These are phyloP conservation scores for Tetrapisispora pingtungensis DNA, from an alignment of 805 yeast species.

Conservation along the genomic window DNA sequence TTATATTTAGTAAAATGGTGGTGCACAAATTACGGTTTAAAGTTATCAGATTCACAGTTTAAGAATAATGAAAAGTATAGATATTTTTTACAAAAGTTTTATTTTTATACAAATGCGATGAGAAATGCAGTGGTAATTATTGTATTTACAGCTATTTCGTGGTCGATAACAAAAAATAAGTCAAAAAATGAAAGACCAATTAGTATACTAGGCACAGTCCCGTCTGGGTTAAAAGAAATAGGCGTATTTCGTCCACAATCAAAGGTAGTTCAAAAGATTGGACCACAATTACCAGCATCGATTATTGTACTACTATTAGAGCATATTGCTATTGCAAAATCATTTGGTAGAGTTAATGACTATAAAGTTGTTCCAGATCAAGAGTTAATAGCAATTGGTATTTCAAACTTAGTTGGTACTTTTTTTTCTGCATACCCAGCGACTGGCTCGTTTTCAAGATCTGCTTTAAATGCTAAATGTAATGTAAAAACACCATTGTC, in stretches of 20 bases:
- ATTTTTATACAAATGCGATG: slow-evolving; percentile 65
- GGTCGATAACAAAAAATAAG: slow-evolving; percentile 55
- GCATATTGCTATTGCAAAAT: slow-evolving; percentile 87
- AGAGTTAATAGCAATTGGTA: slow-evolving; percentile 89
- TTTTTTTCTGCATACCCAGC: slow-evolving; percentile 92
- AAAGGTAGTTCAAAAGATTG: slow-evolving; percentile 50
- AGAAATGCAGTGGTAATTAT: slow-evolving; percentile 77
- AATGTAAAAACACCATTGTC: slow-evolving; percentile 93
- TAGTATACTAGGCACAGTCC: slow-evolving; percentile 64
- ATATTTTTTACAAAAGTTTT: slow-evolving; percentile 28
- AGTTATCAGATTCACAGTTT: slow-evolving; percentile 46
- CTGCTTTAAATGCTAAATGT: slow-evolving; percentile 89
- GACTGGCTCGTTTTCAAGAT: slow-evolving; percentile 91
- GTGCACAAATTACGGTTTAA: slow-evolving; percentile 46
- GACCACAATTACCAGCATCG: slow-evolving; percentile 77
- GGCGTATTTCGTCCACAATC: slow-evolving; percentile 61
- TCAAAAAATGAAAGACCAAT: slow-evolving; percentile 34
- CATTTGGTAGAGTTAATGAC: slow-evolving; percentile 87
- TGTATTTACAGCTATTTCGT: slow-evolving; percentile 73
- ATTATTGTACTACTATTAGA: slow-evolving; percentile 74
- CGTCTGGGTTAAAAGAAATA: slow-evolving; percentile 68
- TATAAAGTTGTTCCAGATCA: slow-evolving; percentile 89
- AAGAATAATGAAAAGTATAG: not conserved
- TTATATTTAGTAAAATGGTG: slow-evolving; percentile 62
- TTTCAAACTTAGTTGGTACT: slow-evolving; percentile 80